Evolutionary conservation across 306 rosid genomes (phyloP), one percentile per base, ranked within the genome.

Genomic region (Citrullus colocynthis): DNA sequence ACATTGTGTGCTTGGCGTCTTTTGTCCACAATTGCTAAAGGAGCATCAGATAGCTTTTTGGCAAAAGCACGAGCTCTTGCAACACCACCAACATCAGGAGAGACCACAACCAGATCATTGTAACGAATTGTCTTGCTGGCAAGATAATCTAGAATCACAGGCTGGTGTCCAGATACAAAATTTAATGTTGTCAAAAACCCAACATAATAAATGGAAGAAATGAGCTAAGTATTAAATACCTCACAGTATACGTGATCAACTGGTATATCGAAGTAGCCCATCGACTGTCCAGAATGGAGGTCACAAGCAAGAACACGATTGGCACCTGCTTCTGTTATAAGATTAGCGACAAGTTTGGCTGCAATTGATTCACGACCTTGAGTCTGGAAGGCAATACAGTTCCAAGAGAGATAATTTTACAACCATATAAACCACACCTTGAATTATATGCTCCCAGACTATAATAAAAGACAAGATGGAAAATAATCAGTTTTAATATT

Each of bases 351-450:
- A 82, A 96, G 99, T 85, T 96, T 96, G 80, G 99, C 99, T 14
- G 99, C 98, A 84, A 96, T 96, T n/a, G 99, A 96, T 86, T 96
- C 98, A 78, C 98, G 99, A 63, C 98, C 99, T 87, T 92, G 98
- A 74, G 93, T 89, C 98, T 96, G 93, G 79, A 80, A 88, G 15
- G 73, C 52, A 78, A 72, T 24, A 51, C 58, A 62, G 20, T 44
- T 78, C 37, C 34, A 64, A 63, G 13, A 45, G 63, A 78, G 55
- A 64, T 51, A 65, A 51, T 48, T 49, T 49, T 17, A 78, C 51
- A 62, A 12, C 57, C 66, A 14, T 7, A 77, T 20, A 16, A 77
- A 60, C 56, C n/a, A 77, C 65, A 15, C 10, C 76, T 48, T 71
- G 24, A 49, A 7, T 9, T 9, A 76, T 28, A 44, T 77, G 16